phyloP scores from a whole-genome alignment of 164 flowering plant genomes.

The Sedum album region DNA sequence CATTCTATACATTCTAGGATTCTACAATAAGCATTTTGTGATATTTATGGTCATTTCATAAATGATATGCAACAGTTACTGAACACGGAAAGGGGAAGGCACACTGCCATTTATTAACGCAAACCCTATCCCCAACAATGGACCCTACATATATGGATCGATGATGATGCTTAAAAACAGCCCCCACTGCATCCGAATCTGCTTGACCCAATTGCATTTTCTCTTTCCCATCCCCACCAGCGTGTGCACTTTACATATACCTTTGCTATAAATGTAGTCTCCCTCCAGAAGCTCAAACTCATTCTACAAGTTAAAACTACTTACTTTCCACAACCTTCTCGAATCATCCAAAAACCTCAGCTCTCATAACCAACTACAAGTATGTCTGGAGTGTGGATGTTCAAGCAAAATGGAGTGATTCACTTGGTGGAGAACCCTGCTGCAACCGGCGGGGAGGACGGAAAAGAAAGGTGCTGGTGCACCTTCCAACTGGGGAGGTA shows the following conservation, averaged over 20 bases:
- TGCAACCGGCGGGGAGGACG: background rate
- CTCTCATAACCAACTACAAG: background rate
- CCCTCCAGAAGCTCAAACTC: background rate
- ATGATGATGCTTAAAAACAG: background rate
- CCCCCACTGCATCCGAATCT: background rate
- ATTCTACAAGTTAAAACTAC: background rate
- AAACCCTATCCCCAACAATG: background rate
- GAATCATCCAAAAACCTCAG: background rate
- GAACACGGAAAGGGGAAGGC: no score
- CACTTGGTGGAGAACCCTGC: constrained; percentile 7
- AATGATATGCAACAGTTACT: no score
- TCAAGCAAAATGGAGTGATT: constrained; percentile 13
- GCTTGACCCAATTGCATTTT: background rate
- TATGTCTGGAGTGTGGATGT: constrained; percentile 13
- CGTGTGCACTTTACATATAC: background rate
- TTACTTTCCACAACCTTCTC: constrained; percentile 4
- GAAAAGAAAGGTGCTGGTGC: constrained; percentile 8
- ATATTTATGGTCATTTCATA: no score
- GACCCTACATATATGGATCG: background rate
- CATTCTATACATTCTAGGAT: no score
- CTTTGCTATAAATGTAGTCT: background rate
- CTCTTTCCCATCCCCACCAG: background rate
- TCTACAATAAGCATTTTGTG: no score
- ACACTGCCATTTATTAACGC: background rate
- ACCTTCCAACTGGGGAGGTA: constrained; percentile 9